Conservation (phyloP, 192 early-diverging fungal genomes). For the Mortierella claussenii region DNA sequence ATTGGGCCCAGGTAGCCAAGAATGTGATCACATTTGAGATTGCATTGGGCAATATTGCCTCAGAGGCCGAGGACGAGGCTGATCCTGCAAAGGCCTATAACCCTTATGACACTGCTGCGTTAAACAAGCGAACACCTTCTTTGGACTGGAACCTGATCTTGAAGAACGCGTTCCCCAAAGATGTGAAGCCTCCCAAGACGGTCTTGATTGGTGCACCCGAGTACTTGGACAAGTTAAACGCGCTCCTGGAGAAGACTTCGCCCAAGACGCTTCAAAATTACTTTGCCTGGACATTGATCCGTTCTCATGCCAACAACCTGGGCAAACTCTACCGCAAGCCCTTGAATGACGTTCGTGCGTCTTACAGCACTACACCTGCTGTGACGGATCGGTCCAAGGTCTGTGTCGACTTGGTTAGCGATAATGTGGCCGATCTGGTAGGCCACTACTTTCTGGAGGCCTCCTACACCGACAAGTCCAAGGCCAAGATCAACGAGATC, state of each 20-base stretch:
- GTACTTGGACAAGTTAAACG: constrained; percentile 34
- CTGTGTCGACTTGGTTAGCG: constrained; percentile 50
- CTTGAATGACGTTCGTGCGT: constrained; percentile 11
- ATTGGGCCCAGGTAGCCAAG: constrained; percentile 42
- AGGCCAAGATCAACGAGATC: constrained; percentile 53
- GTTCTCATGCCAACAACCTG: constrained; percentile 42
- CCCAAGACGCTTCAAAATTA: constrained; percentile 54
- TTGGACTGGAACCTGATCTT: constrained; percentile 56
- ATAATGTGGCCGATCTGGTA: constrained; percentile 47
- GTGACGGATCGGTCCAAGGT: constrained; percentile 17
- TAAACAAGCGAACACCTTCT: constrained; percentile 31
- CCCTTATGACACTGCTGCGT: not conserved
- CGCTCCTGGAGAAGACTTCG: constrained; percentile 11
- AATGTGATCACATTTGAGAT: constrained; percentile 66
- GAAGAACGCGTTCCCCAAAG: constrained; percentile 23
- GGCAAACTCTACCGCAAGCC: constrained; percentile 52
- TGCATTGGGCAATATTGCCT: constrained; percentile 40
- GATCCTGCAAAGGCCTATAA: not conserved
- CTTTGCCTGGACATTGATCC: constrained; percentile 61
- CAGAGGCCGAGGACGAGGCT: not conserved
- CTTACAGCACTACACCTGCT: not conserved
- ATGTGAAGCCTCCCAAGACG: constrained; percentile 23
- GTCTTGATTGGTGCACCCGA: constrained; percentile 37
- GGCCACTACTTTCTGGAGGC: constrained; percentile 60
- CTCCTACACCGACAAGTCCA: constrained; percentile 45